These are phyloP conservation scores for Globisporangium megalacanthum DNA, from an alignment of 352 stramenopile species.

Conservation along the genomic window DNA sequence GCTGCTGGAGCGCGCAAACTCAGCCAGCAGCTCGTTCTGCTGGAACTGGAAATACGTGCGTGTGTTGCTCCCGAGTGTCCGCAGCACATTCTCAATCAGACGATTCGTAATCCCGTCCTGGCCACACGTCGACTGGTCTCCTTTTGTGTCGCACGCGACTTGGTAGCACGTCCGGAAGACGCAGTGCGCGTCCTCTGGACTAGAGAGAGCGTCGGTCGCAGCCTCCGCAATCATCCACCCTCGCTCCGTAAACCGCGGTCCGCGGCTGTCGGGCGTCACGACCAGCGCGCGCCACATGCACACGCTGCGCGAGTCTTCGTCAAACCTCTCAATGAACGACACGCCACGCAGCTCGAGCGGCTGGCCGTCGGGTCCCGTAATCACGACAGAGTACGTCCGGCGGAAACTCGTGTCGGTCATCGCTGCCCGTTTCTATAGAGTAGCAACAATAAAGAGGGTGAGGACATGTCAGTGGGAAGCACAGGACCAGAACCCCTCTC, in stretches of 20 bases:
- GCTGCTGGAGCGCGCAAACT: not conserved
- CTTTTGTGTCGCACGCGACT: constrained; percentile 8
- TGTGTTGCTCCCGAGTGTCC: constrained; percentile 1
- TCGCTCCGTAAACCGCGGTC: constrained; percentile 8
- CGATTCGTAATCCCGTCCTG: not conserved
- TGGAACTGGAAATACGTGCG: constrained; percentile 1
- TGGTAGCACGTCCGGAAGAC: constrained; percentile 10
- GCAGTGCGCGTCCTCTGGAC: too few relatives aligned
- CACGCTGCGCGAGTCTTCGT: constrained; percentile 6
- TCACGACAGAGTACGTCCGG: constrained; percentile 11
- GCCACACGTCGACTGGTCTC: not conserved
- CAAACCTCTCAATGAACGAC: constrained; percentile 5
- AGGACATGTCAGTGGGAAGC: too few relatives aligned
- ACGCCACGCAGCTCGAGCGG: constrained; percentile 8
- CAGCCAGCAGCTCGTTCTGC: constrained; percentile 4
- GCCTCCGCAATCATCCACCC: constrained; percentile 6
- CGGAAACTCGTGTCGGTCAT: constrained; percentile 8
- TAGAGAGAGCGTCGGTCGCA: not conserved
- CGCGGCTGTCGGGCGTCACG: not conserved
- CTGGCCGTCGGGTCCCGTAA: not conserved
- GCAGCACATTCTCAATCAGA: constrained; percentile 7
- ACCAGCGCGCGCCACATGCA: constrained; percentile 6
- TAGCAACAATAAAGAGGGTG: too few relatives aligned
- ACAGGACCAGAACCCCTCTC: too few relatives aligned
- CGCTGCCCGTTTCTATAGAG: too few relatives aligned